Evolutionary conservation across 371 early-diverging fungal genomes (phyloP).

Genomic region (Rhizopus microsporus): DNA sequence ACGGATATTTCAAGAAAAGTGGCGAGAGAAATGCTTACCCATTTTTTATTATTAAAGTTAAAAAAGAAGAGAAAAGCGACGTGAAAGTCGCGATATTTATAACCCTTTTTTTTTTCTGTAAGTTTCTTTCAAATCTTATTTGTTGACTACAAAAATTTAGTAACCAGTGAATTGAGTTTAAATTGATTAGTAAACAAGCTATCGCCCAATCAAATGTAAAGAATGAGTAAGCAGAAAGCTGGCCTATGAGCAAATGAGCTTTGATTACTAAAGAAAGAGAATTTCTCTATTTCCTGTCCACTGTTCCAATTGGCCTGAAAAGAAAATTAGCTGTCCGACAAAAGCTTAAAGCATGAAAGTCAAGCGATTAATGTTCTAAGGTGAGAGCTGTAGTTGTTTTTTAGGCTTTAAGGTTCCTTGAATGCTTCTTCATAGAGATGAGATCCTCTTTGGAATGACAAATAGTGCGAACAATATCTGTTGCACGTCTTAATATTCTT

Average conservation of each 20-base stretch:
- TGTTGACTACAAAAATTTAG: slow-evolving; percentile 5
- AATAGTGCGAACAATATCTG: too few relatives aligned
- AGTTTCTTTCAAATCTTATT: background rate
- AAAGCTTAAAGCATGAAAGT: too few relatives aligned
- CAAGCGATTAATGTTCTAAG: too few relatives aligned
- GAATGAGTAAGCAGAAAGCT: background rate
- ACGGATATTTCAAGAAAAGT: too few relatives aligned
- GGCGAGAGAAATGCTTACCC: slow-evolving; percentile 15
- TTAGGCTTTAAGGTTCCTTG: too few relatives aligned
- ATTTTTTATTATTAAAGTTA: slow-evolving; percentile 14
- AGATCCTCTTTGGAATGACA: too few relatives aligned
- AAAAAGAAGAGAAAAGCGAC: slow-evolving; percentile 3
- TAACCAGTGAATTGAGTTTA: background rate
- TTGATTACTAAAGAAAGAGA: background rate
- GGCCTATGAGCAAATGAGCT: background rate
- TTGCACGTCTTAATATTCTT: too few relatives aligned
- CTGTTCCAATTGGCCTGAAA: too few relatives aligned
- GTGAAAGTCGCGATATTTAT: slow-evolving; percentile 5
- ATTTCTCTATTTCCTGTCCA: too few relatives aligned
- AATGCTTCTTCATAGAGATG: too few relatives aligned
- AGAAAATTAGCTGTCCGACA: too few relatives aligned
- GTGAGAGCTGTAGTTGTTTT: too few relatives aligned
- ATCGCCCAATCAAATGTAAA: slow-evolving; percentile 7
- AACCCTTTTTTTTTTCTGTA: slow-evolving; percentile 1
- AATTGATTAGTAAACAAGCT: slow-evolving; percentile 9